phyloP scores from a whole-genome alignment of 1,139 yeast species.

The Scheffersomyces illinoinensis region DNA sequence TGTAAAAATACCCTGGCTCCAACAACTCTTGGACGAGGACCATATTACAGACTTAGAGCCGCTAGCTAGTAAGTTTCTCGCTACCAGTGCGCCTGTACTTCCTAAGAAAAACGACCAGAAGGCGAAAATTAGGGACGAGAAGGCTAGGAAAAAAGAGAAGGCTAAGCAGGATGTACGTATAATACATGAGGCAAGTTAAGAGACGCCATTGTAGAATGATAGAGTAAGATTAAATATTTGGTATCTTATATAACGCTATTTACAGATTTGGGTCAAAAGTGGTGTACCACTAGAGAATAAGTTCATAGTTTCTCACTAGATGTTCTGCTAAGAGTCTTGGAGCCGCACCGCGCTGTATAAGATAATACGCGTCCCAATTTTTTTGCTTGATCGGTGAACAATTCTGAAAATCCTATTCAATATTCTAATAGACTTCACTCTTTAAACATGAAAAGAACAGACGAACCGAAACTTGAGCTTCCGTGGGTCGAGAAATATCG shows the following conservation, averaged over 20 bases:
- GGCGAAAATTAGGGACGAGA: slow-evolving; percentile 11
- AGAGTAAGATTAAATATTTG: background rate
- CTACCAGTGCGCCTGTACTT: slow-evolving; percentile 43
- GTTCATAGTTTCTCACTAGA: background rate
- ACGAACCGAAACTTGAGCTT: slow-evolving; percentile 28
- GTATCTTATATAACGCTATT: background rate
- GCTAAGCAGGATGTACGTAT: background rate
- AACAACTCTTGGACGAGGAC: slow-evolving; percentile 24
- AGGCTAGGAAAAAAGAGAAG: background rate
- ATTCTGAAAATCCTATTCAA: background rate
- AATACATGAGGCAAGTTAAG: background rate
- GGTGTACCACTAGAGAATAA: too few relatives aligned
- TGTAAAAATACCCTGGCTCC: slow-evolving; percentile 49
- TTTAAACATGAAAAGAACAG: background rate
- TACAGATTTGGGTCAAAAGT: background rate
- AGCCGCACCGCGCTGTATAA: background rate
- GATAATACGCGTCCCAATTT: background rate
- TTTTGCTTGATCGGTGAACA: background rate
- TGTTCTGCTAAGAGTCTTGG: background rate
- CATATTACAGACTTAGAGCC: slow-evolving; percentile 18
- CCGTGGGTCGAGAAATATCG: slow-evolving; percentile 95
- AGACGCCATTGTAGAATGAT: background rate
- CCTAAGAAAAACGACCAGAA: slow-evolving; percentile 25
- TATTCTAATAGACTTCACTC: background rate
- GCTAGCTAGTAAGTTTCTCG: slow-evolving; percentile 39